Percentiles rank a stretch among this genome's conserved stretches.
Evolutionary conservation across 345 rosid species (phyloP).

Genomic region (Syzygium aromaticum): DNA sequence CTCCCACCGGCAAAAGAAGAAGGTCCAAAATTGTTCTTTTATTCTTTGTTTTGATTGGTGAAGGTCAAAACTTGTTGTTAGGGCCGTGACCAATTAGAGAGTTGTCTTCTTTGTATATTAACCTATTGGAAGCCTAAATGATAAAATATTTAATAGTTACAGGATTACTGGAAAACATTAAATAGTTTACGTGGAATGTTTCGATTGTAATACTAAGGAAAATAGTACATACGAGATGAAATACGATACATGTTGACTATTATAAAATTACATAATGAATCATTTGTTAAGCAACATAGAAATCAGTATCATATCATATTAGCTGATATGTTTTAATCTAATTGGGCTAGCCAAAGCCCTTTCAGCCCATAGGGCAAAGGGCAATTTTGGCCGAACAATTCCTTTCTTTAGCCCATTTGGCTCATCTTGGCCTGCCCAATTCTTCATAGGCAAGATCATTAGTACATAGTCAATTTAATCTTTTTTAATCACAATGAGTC

Average conservation of each 20-base stretch:
- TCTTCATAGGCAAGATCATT: neutral
- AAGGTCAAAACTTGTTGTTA: neutral
- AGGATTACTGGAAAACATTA: neutral
- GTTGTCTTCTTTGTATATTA: neutral
- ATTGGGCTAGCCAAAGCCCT: neutral
- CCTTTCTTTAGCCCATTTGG: too few relatives aligned
- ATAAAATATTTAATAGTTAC: neutral
- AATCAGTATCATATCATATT: too few relatives aligned
- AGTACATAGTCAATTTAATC: neutral
- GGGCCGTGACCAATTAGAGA: neutral
- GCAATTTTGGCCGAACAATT: neutral
- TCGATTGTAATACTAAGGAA: neutral
- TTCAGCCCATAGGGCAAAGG: neutral
- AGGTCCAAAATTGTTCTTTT: too few relatives aligned
- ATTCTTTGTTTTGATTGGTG: too few relatives aligned
- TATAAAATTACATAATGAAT: neutral
- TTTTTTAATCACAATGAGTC: neutral
- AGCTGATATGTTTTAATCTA: too few relatives aligned
- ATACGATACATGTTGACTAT: neutral
- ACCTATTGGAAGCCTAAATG: neutral
- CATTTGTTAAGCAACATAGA: neutral
- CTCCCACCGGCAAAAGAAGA: too few relatives aligned
- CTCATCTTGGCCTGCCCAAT: neutral
- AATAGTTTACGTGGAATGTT: neutral
- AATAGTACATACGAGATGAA: neutral